Evolutionary conservation across 164 flowering plant species (phyloP), one percentile per base, ranked within the genome.

Genomic region (Sextonia rubra): DNA sequence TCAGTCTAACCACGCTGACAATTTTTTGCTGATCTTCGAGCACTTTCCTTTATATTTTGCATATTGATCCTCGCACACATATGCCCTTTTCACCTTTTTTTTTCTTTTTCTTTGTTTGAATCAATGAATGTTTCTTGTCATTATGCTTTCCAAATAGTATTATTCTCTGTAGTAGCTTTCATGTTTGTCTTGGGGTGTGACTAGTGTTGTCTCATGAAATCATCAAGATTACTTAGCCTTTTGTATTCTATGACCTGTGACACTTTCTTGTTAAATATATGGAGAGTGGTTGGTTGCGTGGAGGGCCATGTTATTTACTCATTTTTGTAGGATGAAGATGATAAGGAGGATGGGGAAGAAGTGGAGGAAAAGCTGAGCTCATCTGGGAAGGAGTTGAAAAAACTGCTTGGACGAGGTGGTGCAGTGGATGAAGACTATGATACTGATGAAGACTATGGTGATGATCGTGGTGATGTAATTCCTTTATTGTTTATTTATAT

Each of bases 331-430:
- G 98, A 95, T 83, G 99, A 95, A 17, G 97, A 93, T 30, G 98
- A 93, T 32, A 98, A 90, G 64, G 95, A 91, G 15, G 67, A 64
- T 37, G 77, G 80, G 68, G 91, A 91, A 70, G 98, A 82, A 60
- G 80, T 85, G 82, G 96, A 81, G 71, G 97, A 92, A 23, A 96
- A 93, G 29, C 80, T 95, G 75, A 95, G 98, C 83, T 86, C 90
- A 85, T 93, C 98, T 67, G 99, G 99, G 30, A 93, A 90, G 75
- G 99, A 95, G 83, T 74, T 95, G 82, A 87, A 95, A 83, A 93
- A 95, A 78, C 76, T 95, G 74, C 92, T 93, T 67, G 97, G 97
- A 15, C 77, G 81, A 78, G 56, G 90, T 62, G 79, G 73, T 80
- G 96, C 92, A 32, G 97, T 93, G 48, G 98, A 95, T 65, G 98